A percentile compares a stretch with the other conserved stretches of the same genome.
phyloP scores from a whole-genome alignment of 805 yeast species.

The Kazachstania africana region DNA sequence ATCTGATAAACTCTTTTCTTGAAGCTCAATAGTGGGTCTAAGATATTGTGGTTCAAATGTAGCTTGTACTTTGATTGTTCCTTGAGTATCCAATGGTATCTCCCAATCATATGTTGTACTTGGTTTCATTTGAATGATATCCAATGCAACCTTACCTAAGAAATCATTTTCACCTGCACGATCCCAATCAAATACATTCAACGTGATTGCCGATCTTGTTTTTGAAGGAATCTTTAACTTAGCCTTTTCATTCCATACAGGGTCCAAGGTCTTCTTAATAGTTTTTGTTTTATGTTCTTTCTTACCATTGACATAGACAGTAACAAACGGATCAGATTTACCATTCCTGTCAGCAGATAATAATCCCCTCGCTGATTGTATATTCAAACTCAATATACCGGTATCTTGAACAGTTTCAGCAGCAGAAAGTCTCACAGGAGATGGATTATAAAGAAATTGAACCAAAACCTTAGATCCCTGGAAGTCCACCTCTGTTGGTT shows the following conservation, averaged over 20 bases:
- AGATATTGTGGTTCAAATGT: slow-evolving; percentile 54
- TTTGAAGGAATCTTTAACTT: slow-evolving; percentile 54
- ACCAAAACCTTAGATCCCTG: slow-evolving; percentile 33
- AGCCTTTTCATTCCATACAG: slow-evolving; percentile 64
- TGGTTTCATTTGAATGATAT: slow-evolving; percentile 39
- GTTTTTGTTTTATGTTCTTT: slow-evolving; percentile 47
- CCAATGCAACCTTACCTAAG: slow-evolving; percentile 42
- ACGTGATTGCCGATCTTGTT: slow-evolving; percentile 35
- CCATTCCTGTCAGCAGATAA: slow-evolving; percentile 59
- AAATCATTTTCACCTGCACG: slow-evolving; percentile 56
- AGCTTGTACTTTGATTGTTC: slow-evolving; percentile 42
- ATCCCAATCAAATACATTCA: slow-evolving; percentile 67
- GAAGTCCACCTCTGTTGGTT: slow-evolving; percentile 36
- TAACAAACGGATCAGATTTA: slow-evolving; percentile 61
- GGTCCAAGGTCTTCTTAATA: slow-evolving; percentile 55
- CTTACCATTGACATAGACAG: slow-evolving; percentile 41
- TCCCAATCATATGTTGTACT: slow-evolving; percentile 34
- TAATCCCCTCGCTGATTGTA: slow-evolving; percentile 44
- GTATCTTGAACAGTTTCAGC: slow-evolving; percentile 58
- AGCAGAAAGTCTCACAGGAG: slow-evolving; percentile 39
- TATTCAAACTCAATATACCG: slow-evolving; percentile 46
- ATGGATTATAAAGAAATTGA: slow-evolving; percentile 51
- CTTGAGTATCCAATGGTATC: slow-evolving; percentile 51
- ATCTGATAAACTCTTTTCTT: slow-evolving; percentile 28
- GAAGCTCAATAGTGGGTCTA: slow-evolving; percentile 45